Evolutionary conservation across 345 rosid species (phyloP).

Genomic region (Eucalyptus microcorys): DNA sequence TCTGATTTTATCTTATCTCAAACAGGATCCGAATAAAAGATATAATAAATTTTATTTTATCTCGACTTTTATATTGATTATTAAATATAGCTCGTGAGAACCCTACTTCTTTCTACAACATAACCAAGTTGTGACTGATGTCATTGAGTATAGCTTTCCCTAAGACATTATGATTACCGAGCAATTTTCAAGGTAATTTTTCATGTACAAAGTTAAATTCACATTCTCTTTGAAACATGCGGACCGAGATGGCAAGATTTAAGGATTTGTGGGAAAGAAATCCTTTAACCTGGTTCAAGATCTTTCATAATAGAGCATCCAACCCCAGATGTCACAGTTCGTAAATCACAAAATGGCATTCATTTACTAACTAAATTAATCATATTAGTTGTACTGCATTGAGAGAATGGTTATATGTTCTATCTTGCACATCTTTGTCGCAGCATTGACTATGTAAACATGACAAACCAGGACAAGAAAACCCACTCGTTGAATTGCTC

Average conservation of each 20-base stretch:
- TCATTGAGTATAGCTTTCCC: not conserved
- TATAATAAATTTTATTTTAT: no score
- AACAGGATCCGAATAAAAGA: not conserved
- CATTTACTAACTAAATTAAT: not conserved
- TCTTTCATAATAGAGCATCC: not conserved
- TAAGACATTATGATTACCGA: not conserved
- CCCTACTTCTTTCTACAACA: not conserved
- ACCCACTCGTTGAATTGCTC: not conserved
- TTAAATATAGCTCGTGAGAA: no score
- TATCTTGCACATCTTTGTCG: not conserved
- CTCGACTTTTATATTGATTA: not conserved
- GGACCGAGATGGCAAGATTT: not conserved
- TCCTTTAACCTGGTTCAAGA: not conserved
- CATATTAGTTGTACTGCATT: not conserved
- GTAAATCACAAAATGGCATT: not conserved
- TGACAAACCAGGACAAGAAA: not conserved
- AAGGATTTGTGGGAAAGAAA: not conserved
- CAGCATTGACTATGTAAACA: not conserved
- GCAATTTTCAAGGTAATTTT: not conserved
- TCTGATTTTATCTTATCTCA: accelerated
- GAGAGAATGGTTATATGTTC: not conserved
- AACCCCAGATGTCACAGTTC: not conserved
- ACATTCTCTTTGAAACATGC: not conserved
- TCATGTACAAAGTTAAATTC: not conserved
- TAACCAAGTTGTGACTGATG: not conserved